Base-by-base conservation (phyloP, 2,329 filamentous ascomycete genomes). In the Dothidotthia symphoricarpi region DNA sequence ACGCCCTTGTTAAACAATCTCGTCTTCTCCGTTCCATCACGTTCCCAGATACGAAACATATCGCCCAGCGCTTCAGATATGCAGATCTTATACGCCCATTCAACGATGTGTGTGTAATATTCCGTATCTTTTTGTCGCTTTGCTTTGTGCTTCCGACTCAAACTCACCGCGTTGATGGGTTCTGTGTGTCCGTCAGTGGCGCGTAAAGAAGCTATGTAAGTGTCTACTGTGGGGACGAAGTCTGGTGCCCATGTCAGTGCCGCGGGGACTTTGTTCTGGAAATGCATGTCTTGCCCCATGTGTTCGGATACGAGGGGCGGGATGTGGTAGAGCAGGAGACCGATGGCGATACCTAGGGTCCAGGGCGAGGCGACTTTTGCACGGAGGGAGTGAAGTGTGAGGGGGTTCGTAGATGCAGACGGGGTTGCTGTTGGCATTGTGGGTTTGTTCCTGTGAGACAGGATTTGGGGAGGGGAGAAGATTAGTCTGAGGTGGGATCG, bases 1-100 rank as follows among this genome's bases (percentile, higher is more conserved):
- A 51, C 31, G 2, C 51, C 47, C 11, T 50, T 51, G 24, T 57
- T 55, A 31, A 57, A 52, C 13, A 31, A n/a, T 35, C 38, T 31
- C 17, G 33, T 55, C 11, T 6, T 22, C 9, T 22, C 19, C n/a
- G n/a, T n/a, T 47, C 22, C 16, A 36, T 37, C 16, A 12, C 15
- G n/a, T 13, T 39, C 43, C 36, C 46, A 2, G 16, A 25, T 3
- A 28, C 6, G 30, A 53, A n/a, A 46, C 2, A 45, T 4, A 4
- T 43, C 41, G 10, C 28, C 32, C 10, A 53, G 25, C 22, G 33
- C 29, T 16, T 41, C 31, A 3, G 17, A 25, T 10, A 47, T 24
- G 14, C 28, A 31, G 2, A 28, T 6, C 25, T 44, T 46, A 24
- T 38, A 49, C 5, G 13, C 24, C 2, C 28, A 19, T 11, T 42